A percentile compares a stretch with the other conserved stretches of the same genome.
These are phyloP conservation scores for Amanita jacksonii DNA, from an alignment of 768 basidiomycete species.

Conservation along the genomic window DNA sequence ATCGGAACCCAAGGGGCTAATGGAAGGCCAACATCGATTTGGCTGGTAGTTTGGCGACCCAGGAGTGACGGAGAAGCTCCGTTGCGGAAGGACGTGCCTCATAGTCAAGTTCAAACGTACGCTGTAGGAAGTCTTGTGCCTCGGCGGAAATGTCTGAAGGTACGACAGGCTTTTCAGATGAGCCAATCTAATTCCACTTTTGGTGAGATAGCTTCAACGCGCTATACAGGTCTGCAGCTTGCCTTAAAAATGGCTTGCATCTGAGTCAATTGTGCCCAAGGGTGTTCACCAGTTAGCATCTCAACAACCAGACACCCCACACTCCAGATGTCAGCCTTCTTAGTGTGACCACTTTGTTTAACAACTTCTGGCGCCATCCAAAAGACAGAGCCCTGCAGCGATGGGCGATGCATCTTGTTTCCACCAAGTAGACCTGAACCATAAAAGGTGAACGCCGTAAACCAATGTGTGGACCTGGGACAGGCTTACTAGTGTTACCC, in stretches of 20 bases:
- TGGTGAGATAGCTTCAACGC: too few species aligned
- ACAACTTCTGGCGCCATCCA: conserved; percentile 99
- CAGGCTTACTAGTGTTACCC: conserved; percentile 82
- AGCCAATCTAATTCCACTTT: conserved; percentile 85
- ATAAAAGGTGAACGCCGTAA: not conserved
- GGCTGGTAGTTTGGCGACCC: conserved; percentile 42
- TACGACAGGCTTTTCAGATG: conserved; percentile 76
- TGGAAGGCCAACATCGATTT: conserved; percentile 1
- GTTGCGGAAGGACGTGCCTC: conserved; percentile 70
- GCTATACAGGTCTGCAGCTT: conserved; percentile 6
- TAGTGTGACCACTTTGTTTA: conserved; percentile 87
- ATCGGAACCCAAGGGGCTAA: conserved; percentile 7
- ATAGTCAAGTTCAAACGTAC: conserved; percentile 83
- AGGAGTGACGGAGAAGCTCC: conserved; percentile 65
- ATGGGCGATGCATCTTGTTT: conserved; percentile 77
- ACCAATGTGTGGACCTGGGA: not conserved
- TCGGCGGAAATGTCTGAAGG: conserved; percentile 89
- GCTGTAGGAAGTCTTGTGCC: conserved; percentile 77
- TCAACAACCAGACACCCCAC: conserved; percentile 92
- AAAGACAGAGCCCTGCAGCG: conserved; percentile 94
- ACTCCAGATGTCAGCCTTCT: conserved; percentile 95
- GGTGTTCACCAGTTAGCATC: conserved; percentile 94
- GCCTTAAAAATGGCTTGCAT: conserved; percentile 99
- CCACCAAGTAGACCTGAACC: conserved; percentile 36
- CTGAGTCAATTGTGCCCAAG: conserved; percentile 91